A percentile compares a stretch with the other conserved stretches of the same genome.
These are phyloP conservation scores for Onygena corvina DNA, from an alignment of 2,329 filamentous ascomycete genomes.

Conservation along the genomic window DNA sequence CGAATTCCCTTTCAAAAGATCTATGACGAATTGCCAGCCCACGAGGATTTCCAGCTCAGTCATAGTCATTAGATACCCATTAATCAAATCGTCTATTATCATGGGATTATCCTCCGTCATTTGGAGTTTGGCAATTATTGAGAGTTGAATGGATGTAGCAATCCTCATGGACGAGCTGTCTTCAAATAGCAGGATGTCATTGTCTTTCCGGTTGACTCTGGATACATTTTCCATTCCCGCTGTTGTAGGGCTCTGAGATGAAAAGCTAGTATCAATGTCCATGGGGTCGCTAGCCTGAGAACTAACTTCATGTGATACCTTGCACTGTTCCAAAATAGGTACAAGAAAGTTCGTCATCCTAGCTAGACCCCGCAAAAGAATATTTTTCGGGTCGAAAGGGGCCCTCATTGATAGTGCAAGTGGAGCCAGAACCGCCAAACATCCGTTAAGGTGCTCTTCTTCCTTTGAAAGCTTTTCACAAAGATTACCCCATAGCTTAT, in stretches of 20 bases:
- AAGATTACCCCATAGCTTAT: conserved; percentile 26
- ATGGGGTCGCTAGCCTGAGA: conserved; percentile 24
- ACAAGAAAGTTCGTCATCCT: conserved; percentile 22
- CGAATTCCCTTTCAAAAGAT: conserved; percentile 17
- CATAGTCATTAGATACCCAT: conserved; percentile 29
- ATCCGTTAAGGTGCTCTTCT: conserved; percentile 22
- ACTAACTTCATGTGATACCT: conserved; percentile 12
- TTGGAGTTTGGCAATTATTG: conserved; percentile 20
- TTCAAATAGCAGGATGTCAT: conserved; percentile 19
- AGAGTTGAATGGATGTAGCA: conserved; percentile 27
- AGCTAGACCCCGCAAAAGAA: conserved; percentile 19
- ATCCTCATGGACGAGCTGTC: conserved; percentile 28
- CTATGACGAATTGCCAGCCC: conserved; percentile 24
- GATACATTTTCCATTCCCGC: conserved; percentile 19
- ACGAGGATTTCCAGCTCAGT: conserved; percentile 30
- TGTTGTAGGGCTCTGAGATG: conserved; percentile 19
- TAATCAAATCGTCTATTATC: conserved; percentile 14
- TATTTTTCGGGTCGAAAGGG: conserved; percentile 15
- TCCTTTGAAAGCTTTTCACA: conserved; percentile 24
- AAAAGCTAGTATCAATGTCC: conserved; percentile 34
- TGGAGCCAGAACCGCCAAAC: conserved; percentile 26
- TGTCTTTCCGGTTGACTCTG: conserved; percentile 24
- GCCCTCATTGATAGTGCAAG: conserved; percentile 21
- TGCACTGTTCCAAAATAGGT: conserved; percentile 23
- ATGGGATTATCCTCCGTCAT: conserved; percentile 10